Evolutionary conservation across 164 flowering plant genomes (phyloP).

Genomic region (Vitis riparia): DNA sequence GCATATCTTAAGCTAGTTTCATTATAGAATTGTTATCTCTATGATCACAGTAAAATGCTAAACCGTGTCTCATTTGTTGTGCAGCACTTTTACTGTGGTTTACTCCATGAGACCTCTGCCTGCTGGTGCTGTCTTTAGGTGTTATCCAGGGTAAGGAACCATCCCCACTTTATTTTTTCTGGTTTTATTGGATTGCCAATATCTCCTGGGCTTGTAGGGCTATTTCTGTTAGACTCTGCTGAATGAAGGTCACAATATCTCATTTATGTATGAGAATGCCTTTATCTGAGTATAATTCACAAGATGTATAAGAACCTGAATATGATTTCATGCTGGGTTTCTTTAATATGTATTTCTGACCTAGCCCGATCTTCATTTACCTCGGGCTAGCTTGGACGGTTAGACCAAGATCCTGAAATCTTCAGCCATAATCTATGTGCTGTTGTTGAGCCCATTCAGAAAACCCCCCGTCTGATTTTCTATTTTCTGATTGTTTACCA

Average conservation of each 20-base stretch:
- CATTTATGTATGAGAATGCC: too few relatives aligned
- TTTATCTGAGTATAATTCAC: too few relatives aligned
- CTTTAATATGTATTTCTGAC: too few relatives aligned
- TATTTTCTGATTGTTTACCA: constrained; percentile 21
- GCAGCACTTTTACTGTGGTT: constrained; percentile 81
- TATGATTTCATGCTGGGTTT: too few relatives aligned
- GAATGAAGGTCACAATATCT: too few relatives aligned
- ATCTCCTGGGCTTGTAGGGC: too few relatives aligned
- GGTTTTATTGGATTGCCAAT: too few relatives aligned
- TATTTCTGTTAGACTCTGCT: too few relatives aligned
- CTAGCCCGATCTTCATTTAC: too few relatives aligned
- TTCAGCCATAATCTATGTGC: not conserved
- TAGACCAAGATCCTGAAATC: not conserved
- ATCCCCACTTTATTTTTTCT: not conserved
- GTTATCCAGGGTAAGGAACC: constrained; percentile 86
- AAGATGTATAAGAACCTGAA: too few relatives aligned
- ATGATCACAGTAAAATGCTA: not conserved
- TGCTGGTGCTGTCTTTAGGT: constrained; percentile 87
- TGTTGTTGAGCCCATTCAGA: not conserved
- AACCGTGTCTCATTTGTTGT: constrained; percentile 11
- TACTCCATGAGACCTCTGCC: constrained; percentile 93
- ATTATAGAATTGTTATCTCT: not conserved
- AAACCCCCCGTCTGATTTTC: constrained; percentile 5
- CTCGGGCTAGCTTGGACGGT: too few relatives aligned
- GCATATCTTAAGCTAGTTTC: not conserved